Evolutionary conservation across 202 grass and related monocot genomes (phyloP), one percentile per base, ranked within the genome.

Genomic region (Cymbopogon flexuosus): DNA sequence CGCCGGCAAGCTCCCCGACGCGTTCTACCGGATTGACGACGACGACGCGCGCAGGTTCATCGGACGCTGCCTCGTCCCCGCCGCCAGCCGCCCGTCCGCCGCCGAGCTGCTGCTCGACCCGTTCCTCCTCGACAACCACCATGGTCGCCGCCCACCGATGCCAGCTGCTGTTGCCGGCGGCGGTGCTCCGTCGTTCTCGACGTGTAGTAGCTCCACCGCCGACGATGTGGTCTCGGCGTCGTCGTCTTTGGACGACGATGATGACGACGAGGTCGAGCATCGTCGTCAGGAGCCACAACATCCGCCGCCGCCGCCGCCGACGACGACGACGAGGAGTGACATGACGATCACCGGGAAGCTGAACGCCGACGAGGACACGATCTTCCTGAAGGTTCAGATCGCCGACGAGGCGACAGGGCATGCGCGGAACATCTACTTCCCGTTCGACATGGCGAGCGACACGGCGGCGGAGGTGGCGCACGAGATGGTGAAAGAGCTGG

Each of bases 401-500:
- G 52, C 79, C 19, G 84, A 89, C 42, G 82, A 88, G 72, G 34
- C 85, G 77, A 12, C 42, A 72, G 90, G 87, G 0, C 65, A 74
- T 2, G 70, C 54, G 41, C 87, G 87, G 39, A 98, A 98, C 87
- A 98, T 98, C 70, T 95, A 95, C 76, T 98, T 98, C 65, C 96
- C 96, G 45, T 98, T 98, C 72, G 96, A 98, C 62, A 51, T 90
- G 13, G 63, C 24, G 3, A 73, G 76, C 69, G 96, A 98, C 65
- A 95, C 96, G 2, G 90, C 92, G 24, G 81, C 13, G 10, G 92
- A 95, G 23, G 96, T 98, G 73, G 92, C 96, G 1, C 45, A 66
- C 24, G 96, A 98, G 82, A 98, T 98, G 96, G 96, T 98, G 8
- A 95, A 88, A 73, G 96, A 98, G 70, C 84, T 98, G 13, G 90